Percentiles rank a stretch among this genome's conserved stretches.
These are phyloP conservation scores for Cercophora newfieldiana DNA, from an alignment of 495 filamentous ascomycete genomes.

Conservation along the genomic window DNA sequence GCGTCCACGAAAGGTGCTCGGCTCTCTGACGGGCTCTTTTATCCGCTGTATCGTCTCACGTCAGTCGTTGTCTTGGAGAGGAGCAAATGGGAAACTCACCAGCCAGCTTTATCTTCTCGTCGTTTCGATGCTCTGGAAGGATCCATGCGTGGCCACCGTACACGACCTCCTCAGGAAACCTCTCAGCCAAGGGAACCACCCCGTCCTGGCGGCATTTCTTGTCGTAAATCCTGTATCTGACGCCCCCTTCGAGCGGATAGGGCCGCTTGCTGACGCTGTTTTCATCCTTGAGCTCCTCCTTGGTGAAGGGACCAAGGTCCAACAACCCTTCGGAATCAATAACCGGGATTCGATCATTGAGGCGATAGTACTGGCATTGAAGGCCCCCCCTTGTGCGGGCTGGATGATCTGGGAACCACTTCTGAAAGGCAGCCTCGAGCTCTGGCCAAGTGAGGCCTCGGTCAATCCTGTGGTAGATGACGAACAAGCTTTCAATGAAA, in stretches of 20 bases:
- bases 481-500: slow-evolving; percentile 24
- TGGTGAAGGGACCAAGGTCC: slow-evolving; percentile 23
- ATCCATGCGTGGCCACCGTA: neutral
- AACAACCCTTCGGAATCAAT: slow-evolving; percentile 23
- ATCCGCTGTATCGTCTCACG: neutral
- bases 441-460: slow-evolving; percentile 34
- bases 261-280: neutral
- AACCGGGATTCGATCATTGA: slow-evolving; percentile 32
- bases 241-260: neutral
- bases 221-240: neutral
- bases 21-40: neutral
- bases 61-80: neutral
- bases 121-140: neutral
- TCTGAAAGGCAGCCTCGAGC: slow-evolving; percentile 29
- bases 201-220: neutral
- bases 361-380: slow-evolving; percentile 42
- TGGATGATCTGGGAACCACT: slow-evolving; percentile 25
- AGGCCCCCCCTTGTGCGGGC: slow-evolving; percentile 30
- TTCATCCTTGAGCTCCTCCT: neutral
- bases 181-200: neutral
- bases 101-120: neutral
- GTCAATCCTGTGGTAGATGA: slow-evolving; percentile 40
- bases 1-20: neutral
- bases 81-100: neutral
- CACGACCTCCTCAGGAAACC: neutral